Conservation (phyloP, 805 yeast genomes). For the Candida corydali region DNA sequence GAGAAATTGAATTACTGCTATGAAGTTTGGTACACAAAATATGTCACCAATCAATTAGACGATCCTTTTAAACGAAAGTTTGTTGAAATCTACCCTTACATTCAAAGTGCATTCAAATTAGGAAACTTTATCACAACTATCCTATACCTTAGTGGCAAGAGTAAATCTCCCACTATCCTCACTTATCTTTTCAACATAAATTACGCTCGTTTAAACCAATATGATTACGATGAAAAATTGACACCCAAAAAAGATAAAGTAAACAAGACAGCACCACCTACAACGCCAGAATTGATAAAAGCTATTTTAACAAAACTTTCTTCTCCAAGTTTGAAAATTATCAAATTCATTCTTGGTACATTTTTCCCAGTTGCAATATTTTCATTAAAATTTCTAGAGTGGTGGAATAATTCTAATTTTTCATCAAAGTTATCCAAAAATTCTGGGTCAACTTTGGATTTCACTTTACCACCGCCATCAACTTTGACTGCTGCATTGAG, state of each 20-base stretch:
- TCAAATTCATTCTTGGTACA: slow-evolving; percentile 39
- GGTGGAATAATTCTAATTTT: slow-evolving; percentile 86
- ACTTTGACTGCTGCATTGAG: slow-evolving; percentile 16
- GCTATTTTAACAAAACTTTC: slow-evolving; percentile 18
- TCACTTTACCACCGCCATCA: slow-evolving; percentile 47
- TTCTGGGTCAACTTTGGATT: slow-evolving; percentile 42
- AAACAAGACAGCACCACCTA: slow-evolving; percentile 38
- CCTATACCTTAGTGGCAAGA: slow-evolving; percentile 60
- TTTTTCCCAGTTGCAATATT: slow-evolving; percentile 81
- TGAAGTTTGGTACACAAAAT: slow-evolving; percentile 59
- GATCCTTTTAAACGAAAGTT: slow-evolving; percentile 35
- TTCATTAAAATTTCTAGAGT: slow-evolving; percentile 76
- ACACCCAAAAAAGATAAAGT: slow-evolving; percentile 16
- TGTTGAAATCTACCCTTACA: slow-evolving; percentile 57
- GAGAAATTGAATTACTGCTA: slow-evolving; percentile 65
- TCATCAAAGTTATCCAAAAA: slow-evolving; percentile 53
- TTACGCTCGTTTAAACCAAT: slow-evolving; percentile 56
- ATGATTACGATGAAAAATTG: slow-evolving; percentile 40
- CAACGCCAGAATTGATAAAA: slow-evolving; percentile 32
- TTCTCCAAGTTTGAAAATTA: slow-evolving; percentile 27
- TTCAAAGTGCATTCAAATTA: slow-evolving; percentile 44
- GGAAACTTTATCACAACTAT: slow-evolving; percentile 56
- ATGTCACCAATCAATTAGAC: slow-evolving; percentile 44
- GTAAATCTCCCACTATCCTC: slow-evolving; percentile 58
- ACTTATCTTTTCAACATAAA: slow-evolving; percentile 61